Base-by-base conservation (phyloP, 345 rosid species). In the Citrus cavaleriei region DNA sequence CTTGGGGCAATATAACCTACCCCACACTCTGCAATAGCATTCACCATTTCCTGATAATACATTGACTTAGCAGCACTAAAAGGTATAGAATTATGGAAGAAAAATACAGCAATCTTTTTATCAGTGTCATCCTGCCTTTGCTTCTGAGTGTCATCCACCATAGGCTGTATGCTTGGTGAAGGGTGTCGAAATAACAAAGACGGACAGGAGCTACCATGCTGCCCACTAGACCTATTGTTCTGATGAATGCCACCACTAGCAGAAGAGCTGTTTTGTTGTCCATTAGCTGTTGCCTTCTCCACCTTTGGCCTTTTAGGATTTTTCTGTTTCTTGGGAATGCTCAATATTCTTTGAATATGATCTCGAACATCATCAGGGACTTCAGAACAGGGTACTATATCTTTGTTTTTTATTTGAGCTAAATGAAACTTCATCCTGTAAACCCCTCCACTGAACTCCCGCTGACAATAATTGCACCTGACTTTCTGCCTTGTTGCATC, bases 361-460 rank as follows among this genome's bases (percentile, higher is more conserved):
- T 86, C 79, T 37, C 91, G 78, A 49, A 87, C 87, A 24, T 85
- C 82, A 74, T 69, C 79, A 12, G 90, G 88, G 74, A 89, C 94
- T 79, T 87, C 82, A 58, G 85, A 34, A 63, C 91, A 87, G 25
- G 89, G 91, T 32, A 87, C 83, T 19, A 90, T 87, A 75, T 90
- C 93, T 82, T 88, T 90, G 78, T 88, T 88, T 49, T 83, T 90
- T 3, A 90, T 89, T 68, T 87, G 94, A 66, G 94, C 92, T 84
- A 87, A 80, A 83, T 90, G 92, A 74, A 90, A 90, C 81, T 90
- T 90, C 91, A 90, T 90, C 83, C 91, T 81, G 80, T 89, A 90
- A 74, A 87, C 91, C 68, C 94, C 91, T 69, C 94, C 91, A 34
- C 92, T 87, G 84, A 90, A 87, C 79, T 89, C 92, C 59, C 89